A percentile compares a stretch with the other conserved stretches of the same genome.
Evolutionary conservation across 2,329 filamentous ascomycete genomes (phyloP).

Genomic region (Clarireedia hainanense): DNA sequence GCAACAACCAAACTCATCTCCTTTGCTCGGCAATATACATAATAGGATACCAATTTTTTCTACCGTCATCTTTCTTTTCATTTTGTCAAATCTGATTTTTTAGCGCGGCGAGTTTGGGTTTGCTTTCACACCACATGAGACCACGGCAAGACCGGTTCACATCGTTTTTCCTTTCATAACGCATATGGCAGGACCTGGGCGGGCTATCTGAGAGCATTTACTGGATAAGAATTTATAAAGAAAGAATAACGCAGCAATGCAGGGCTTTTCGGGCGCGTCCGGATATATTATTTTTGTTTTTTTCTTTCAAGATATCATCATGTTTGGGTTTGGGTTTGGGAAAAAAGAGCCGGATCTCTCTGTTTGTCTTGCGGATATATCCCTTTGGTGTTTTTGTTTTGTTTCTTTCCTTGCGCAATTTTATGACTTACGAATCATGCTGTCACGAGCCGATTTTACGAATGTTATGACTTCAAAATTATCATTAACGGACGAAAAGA

Average conservation of each 20-base stretch:
- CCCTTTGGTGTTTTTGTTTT: constrained; percentile 18
- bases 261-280: constrained; percentile 38
- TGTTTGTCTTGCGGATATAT: constrained; percentile 25
- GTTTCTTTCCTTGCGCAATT: constrained; percentile 11
- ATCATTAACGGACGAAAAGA: not conserved
- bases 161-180: constrained; percentile 19
- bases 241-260: constrained; percentile 58
- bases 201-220: constrained; percentile 28
- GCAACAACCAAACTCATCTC: constrained; percentile 14
- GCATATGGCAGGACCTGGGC: constrained; percentile 28
- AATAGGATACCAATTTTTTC: constrained; percentile 23
- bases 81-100: constrained; percentile 30
- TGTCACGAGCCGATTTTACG: constrained; percentile 1
- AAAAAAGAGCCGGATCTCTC: constrained; percentile 12
- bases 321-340: not conserved
- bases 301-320: constrained; percentile 15
- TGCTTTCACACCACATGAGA: constrained; percentile 40
- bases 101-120: constrained; percentile 43
- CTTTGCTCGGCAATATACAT: constrained; percentile 21
- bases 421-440: constrained; percentile 14
- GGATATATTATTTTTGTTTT: constrained; percentile 23
- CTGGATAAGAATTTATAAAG: constrained; percentile 22
- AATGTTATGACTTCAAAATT: not conserved
- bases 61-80: constrained; percentile 29
- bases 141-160: constrained; percentile 28